Percentiles rank a stretch among this genome's conserved stretches.
These are phyloP conservation scores for Haberlea rhodopensis DNA, from an alignment of 257 asterid genomes.

Conservation along the genomic window DNA sequence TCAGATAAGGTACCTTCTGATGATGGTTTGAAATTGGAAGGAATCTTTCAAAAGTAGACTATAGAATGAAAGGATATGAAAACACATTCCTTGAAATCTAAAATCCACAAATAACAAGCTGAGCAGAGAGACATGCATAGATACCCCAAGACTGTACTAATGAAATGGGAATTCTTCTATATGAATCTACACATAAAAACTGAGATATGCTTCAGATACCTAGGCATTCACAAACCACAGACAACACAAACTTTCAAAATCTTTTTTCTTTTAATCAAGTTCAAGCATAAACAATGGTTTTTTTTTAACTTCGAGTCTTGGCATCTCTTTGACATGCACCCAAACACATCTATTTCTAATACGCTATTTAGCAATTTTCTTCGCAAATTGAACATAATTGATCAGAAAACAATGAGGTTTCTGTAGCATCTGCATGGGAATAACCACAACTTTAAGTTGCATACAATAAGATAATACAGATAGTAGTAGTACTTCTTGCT, in stretches of 20 bases:
- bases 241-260: not conserved
- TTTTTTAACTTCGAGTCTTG: conserved; percentile 14
- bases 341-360: conserved; percentile 9
- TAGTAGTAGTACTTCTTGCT: not conserved
- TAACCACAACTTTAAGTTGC: conserved; percentile 5
- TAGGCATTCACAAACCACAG: not conserved
- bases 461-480: not conserved
- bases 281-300: not conserved
- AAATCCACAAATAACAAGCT: conserved; percentile 1
- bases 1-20: not conserved
- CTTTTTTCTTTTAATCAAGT: conserved; percentile 11
- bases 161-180: not conserved
- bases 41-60: not conserved
- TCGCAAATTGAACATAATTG: not conserved
- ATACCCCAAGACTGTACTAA: not conserved
- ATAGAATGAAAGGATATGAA: not conserved
- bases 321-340: conserved; percentile 7
- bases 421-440: conserved; percentile 17
- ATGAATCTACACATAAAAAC: not conserved
- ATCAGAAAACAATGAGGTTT: conserved; percentile 1
- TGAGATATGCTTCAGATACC: not conserved
- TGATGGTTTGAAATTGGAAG: not conserved
- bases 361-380: conserved; percentile 9
- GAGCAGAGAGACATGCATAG: not conserved
- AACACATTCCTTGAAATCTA: conserved; percentile 3